Evolutionary conservation across 768 basidiomycete species (phyloP).

Genomic region (Hygrophorus pudorinus): DNA sequence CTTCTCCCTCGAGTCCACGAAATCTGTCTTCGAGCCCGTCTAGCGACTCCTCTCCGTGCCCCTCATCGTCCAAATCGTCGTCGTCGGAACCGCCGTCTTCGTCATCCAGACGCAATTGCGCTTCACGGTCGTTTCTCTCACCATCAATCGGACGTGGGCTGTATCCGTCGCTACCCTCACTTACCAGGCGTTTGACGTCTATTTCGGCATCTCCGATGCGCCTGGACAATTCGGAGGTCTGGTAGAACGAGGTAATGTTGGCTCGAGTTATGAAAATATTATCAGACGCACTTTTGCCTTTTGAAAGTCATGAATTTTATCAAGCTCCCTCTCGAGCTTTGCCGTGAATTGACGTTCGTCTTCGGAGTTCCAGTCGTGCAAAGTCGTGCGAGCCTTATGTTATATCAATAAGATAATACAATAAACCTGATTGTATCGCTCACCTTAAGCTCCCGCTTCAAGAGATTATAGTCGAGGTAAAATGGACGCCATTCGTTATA

Average conservation of each 20-base stretch:
- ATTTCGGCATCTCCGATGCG: slow-evolving; percentile 79
- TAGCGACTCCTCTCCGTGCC: slow-evolving; percentile 38
- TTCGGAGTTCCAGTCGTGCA: slow-evolving; percentile 54
- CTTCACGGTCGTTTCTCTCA: slow-evolving; percentile 41
- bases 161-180: slow-evolving; percentile 30
- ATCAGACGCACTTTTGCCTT: slow-evolving; percentile 58
- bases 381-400: slow-evolving; percentile 31
- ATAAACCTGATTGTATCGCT: too few species aligned
- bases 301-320: slow-evolving; percentile 93
- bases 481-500: slow-evolving; percentile 88
- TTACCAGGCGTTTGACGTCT: slow-evolving; percentile 70
- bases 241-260: neutral
- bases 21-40: slow-evolving; percentile 83
- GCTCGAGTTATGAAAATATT: neutral
- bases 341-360: slow-evolving; percentile 79
- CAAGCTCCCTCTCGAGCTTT: slow-evolving; percentile 76
- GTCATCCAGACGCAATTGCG: slow-evolving; percentile 36
- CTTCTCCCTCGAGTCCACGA: slow-evolving; percentile 82
- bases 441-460: slow-evolving; percentile 89
- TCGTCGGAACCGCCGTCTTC: slow-evolving; percentile 69
- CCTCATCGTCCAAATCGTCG: slow-evolving; percentile 37
- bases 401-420: slow-evolving; percentile 5
- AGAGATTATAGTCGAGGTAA: slow-evolving; percentile 81
- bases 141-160: neutral
- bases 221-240: slow-evolving; percentile 75